phyloP scores from a whole-genome alignment of 176 grass and related monocot genomes.

The Avena eriantha region DNA sequence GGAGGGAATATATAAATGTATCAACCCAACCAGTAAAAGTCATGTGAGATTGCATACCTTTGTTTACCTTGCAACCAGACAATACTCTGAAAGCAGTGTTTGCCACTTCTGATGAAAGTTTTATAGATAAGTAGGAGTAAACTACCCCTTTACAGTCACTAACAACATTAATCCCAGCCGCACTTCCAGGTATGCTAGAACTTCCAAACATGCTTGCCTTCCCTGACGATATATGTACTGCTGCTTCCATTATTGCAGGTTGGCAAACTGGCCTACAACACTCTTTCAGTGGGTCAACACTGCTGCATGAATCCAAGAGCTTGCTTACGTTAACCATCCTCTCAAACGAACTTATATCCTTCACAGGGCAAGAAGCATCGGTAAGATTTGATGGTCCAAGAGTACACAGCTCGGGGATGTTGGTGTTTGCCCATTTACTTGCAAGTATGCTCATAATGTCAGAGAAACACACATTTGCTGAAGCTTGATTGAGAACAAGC shows the following conservation, averaged over 20 bases:
- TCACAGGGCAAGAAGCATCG: slow-evolving; percentile 83
- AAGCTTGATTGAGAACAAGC: slow-evolving; percentile 79
- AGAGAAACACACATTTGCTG: slow-evolving; percentile 85
- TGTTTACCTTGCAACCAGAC: slow-evolving; percentile 96
- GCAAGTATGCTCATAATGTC: slow-evolving; percentile 86
- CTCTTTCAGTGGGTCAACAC: slow-evolving; percentile 89
- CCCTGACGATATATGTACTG: slow-evolving; percentile 76
- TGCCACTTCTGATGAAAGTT: slow-evolving; percentile 68
- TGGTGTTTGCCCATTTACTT: slow-evolving; percentile 80
- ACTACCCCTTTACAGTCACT: slow-evolving; percentile 97
- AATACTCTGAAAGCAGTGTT: slow-evolving; percentile 89
- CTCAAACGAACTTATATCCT: slow-evolving; percentile 84
- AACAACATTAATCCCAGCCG: slow-evolving; percentile 67
- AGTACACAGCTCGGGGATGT: slow-evolving; percentile 80
- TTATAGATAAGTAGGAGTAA: slow-evolving; percentile 83
- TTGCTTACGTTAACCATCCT: slow-evolving; percentile 87
- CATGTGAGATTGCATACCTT: slow-evolving; percentile 61
- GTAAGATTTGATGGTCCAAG: slow-evolving; percentile 85
- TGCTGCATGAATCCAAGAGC: slow-evolving; percentile 84
- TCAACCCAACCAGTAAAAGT: slow-evolving; percentile 24
- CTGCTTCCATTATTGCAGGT: slow-evolving; percentile 91
- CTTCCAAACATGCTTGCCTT: slow-evolving; percentile 69
- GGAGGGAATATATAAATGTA: not conserved
- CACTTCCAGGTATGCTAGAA: slow-evolving; percentile 70
- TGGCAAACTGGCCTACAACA: slow-evolving; percentile 89